These are phyloP conservation scores for Iris macrosiphon DNA, from an alignment of 106 monocot species.

Conservation along the genomic window DNA sequence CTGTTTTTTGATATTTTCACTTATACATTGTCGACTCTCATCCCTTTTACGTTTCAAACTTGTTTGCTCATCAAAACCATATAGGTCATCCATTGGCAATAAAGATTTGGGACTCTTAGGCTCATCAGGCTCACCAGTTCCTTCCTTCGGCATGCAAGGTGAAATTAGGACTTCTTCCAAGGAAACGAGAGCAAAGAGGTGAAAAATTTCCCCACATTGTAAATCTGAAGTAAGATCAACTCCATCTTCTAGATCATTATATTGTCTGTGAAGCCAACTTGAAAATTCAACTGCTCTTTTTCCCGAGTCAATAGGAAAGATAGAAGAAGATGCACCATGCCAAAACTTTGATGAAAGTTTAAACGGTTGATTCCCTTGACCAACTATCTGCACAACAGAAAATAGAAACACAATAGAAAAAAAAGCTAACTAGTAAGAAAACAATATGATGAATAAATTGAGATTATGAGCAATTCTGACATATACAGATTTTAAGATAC, in stretches of 20 bases:
- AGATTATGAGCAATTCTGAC: no score
- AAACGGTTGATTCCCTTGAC: conserved; percentile 56
- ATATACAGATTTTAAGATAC: no score
- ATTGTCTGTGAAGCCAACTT: conserved; percentile 48
- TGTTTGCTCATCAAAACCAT: conserved; percentile 7
- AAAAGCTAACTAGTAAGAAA: background rate
- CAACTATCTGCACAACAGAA: conserved; percentile 44
- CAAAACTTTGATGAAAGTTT: conserved; percentile 71
- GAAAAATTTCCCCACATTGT: conserved; percentile 84
- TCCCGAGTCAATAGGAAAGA: conserved; percentile 82
- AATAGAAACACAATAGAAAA: background rate
- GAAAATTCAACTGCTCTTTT: conserved; percentile 64
- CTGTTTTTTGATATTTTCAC: conserved; percentile 37
- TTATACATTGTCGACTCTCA: conserved; percentile 13
- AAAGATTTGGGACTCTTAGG: conserved; percentile 12
- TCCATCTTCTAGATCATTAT: conserved; percentile 35
- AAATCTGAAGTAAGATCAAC: conserved; percentile 44
- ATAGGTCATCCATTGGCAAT: background rate
- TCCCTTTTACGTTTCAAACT: conserved; percentile 26
- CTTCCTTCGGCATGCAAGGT: conserved; percentile 65
- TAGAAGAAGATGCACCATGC: conserved; percentile 56
- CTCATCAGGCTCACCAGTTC: conserved; percentile 76
- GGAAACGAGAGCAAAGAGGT: conserved; percentile 71
- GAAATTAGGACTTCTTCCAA: conserved; percentile 53
- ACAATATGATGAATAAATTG: background rate